A percentile compares a stretch with the other conserved stretches of the same genome.
Conservation (phyloP, 352 stramenopile species). For the Globisporangium abappressorium region DNA sequence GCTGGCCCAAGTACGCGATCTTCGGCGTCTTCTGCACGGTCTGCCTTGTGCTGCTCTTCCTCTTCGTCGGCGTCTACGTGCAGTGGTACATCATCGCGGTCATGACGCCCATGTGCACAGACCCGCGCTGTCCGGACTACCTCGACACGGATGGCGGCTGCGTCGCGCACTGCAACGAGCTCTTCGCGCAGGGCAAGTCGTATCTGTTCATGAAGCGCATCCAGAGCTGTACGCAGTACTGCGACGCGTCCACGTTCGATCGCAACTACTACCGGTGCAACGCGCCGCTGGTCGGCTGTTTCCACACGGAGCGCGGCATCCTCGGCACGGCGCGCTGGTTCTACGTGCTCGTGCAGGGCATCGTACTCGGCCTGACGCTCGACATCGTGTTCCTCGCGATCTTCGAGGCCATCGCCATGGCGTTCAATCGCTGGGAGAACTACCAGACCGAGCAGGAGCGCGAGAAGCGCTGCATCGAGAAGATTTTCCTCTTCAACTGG, state of each 20-base stretch:
- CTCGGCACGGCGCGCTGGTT: conserved; percentile 59
- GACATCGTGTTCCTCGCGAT: conserved; percentile 68
- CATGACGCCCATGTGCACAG: conserved; percentile 63
- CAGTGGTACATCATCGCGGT: conserved; percentile 73
- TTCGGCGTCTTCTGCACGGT: conserved; percentile 48
- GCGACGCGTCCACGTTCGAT: conserved; percentile 38
- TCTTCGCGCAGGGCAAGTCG: conserved; percentile 44
- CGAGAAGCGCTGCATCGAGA: conserved; percentile 48
- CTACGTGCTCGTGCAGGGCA: conserved; percentile 59
- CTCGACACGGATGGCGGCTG: conserved; percentile 30
- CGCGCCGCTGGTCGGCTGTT: conserved; percentile 46
- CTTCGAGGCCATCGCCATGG: conserved; percentile 47
- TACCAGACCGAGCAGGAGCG: conserved; percentile 55
- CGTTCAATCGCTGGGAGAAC: conserved; percentile 66
- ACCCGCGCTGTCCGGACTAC: conserved; percentile 48
- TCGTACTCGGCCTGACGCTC: conserved; percentile 57
- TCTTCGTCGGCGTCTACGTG: conserved; percentile 56
- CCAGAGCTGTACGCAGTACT: conserved; percentile 40
- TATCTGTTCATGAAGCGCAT: conserved; percentile 55
- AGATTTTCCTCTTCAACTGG: conserved; percentile 74
- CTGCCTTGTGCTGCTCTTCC: conserved; percentile 49
- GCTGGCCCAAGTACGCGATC: conserved; percentile 57
- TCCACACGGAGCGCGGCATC: conserved; percentile 49
- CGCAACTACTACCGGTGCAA: conserved; percentile 50
- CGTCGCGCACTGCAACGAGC: conserved; percentile 41